Evolutionary conservation across 495 filamentous ascomycete genomes (phyloP).

Genomic region (Paragyromitra xinjiangensis): DNA sequence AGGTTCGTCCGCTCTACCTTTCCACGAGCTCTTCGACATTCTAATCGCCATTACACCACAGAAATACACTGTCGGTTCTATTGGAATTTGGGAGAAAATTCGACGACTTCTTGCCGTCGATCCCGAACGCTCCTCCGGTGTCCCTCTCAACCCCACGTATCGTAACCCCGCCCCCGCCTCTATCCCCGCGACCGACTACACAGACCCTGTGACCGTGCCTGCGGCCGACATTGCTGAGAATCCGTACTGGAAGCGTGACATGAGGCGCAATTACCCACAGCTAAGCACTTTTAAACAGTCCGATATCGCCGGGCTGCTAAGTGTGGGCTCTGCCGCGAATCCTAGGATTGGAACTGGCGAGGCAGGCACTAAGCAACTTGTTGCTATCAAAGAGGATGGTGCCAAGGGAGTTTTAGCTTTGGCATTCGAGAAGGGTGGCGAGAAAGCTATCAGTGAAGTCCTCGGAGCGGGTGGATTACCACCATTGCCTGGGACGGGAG

Average conservation of each 20-base stretch:
- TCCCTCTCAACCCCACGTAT: constrained; percentile 92
- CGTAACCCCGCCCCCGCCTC: constrained; percentile 87
- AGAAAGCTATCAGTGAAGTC: constrained; percentile 68
- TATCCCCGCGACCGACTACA: constrained; percentile 77
- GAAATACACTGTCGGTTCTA: constrained; percentile 98
- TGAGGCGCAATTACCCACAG: constrained; percentile 83
- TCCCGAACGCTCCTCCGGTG: constrained; percentile 85
- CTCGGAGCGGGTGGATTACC: constrained; percentile 79
- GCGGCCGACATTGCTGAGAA: constrained; percentile 96
- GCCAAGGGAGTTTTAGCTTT: constrained; percentile 72
- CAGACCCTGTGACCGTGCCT: constrained; percentile 90
- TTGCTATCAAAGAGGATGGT: constrained; percentile 80
- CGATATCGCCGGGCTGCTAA: constrained; percentile 84
- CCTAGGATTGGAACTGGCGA: constrained; percentile 88
- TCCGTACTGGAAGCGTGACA: constrained; percentile 96
- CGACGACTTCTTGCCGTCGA: constrained; percentile 81
- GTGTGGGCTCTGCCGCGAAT: constrained; percentile 79
- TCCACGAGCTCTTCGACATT: constrained; percentile 13
- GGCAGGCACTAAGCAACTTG: constrained; percentile 79
- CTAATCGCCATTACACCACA: constrained; percentile 58
- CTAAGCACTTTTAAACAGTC: constrained; percentile 81
- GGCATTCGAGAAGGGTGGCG: constrained; percentile 73
- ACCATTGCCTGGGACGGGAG: constrained; percentile 71
- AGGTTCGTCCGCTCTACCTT: constrained; percentile 35
- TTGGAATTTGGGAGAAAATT: constrained; percentile 86